Evolutionary conservation across 129 eudicot genomes (phyloP), one percentile per base, ranked within the genome.

Genomic region (Centrapalus pauciflorus): DNA sequence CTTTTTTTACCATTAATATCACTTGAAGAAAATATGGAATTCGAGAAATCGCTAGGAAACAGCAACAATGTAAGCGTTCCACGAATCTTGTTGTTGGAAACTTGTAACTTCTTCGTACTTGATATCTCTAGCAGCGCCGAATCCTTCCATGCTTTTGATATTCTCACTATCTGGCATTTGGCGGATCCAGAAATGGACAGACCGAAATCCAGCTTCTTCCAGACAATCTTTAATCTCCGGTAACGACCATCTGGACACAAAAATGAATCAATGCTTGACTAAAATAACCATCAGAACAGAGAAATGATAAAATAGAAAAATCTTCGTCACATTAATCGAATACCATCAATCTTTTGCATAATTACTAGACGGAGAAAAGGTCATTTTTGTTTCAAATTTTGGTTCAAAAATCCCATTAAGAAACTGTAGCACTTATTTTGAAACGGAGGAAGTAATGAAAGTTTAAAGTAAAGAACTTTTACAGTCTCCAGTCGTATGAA

Each of bases 401-500:
- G 10, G 46, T 1, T 55, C 4, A 24, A 14, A 23, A 12, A 25
- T 45, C 3, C 52, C 6, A 3, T 4, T n/a, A 2, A 45, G n/a
- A 45, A 45, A 14, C 5, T 4, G 52, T 16, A 45, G 2, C 21
- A 0, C 5, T 11, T 33, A n/a, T 13, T 26, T 8, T 0, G 32
- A 23, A 55, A 35, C 29, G 57, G 24, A 32, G 58, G 66, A 28
- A 48, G 54, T 48, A 48, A 14, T 5, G 54, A 48, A 5, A 46
- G 24, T 46, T 5, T 48, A 51, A 63, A 26, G 30, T 16, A 51
- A 38, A 30, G 9, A 43, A 77, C 86, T 81, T n/a, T 74, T 80
- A 94, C 99, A 89, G 79, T 77, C 99, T 89, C 99, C 99, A 94
- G 84, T 92, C 87, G 69, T 94, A 94, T 32, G 97, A 89, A 77